These are phyloP conservation scores for Cardiospermum halicacabum DNA, from an alignment of 345 rosid species.

Conservation along the genomic window DNA sequence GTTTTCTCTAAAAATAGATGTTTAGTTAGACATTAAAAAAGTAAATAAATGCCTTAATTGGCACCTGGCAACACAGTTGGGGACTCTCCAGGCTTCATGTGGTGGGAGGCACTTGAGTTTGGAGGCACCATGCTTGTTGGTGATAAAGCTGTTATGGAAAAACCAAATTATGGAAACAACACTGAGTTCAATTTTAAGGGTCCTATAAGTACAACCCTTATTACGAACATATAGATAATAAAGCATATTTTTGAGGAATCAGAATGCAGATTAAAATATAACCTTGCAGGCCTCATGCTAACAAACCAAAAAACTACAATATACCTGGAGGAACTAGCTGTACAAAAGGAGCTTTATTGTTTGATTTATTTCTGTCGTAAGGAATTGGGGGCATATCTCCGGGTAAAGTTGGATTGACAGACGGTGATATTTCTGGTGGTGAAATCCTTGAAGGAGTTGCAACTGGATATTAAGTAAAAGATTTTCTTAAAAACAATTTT, in stretches of 20 bases:
- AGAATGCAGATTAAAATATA: constrained; percentile 9
- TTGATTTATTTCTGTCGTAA: constrained; percentile 16
- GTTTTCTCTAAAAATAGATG: too few relatives aligned
- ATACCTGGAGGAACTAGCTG: constrained; percentile 14
- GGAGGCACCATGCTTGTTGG: constrained; percentile 25
- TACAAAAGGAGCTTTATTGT: constrained; percentile 17
- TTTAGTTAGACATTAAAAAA: too few relatives aligned
- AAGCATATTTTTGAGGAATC: constrained; percentile 15
- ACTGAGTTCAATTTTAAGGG: constrained; percentile 4
- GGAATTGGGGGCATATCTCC: constrained; percentile 18
- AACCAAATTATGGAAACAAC: not conserved
- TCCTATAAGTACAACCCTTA: not conserved
- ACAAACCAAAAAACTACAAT: not conserved
- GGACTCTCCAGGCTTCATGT: constrained; percentile 32
- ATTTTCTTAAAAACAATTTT: constrained; percentile 2
- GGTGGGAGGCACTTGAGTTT: constrained; percentile 36
- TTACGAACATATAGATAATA: not conserved
- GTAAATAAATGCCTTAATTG: constrained; percentile 9
- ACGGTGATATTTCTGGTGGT: constrained; percentile 18
- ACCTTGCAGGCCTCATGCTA: constrained; percentile 7
- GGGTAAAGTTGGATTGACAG: constrained; percentile 20
- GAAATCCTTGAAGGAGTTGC: constrained; percentile 16
- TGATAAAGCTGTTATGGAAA: constrained; percentile 35
- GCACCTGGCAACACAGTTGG: constrained; percentile 52
- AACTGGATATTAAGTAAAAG: constrained; percentile 18